Base-by-base conservation (phyloP, 495 filamentous ascomycete genomes). In the Talaromyces trachyspermus region DNA sequence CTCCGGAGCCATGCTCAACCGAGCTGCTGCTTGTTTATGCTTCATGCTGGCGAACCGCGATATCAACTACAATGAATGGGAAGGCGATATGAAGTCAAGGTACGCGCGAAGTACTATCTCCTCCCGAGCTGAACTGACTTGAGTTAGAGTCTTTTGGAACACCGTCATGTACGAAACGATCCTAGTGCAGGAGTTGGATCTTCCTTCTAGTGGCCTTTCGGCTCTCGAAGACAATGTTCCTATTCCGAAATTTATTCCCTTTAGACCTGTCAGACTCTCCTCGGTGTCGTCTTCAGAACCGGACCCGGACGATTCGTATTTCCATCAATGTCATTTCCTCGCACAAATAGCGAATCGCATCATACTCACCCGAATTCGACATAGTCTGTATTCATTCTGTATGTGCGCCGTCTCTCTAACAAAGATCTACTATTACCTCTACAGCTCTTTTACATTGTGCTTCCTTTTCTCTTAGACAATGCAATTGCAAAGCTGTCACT, bases 81-180 rank as follows among this genome's bases (percentile, higher is more conserved):
- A 71, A 54, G 69, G 69, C 24, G 69, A 73, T 48, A 73, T 73
- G 69, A 73, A 73, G 42, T 73, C 69, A 12, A 43, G 44, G 44
- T 46, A 37, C 5, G 27, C 12, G 5, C 17, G 7, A 6, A 26
- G 5, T 23, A 22, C 8, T 12, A 2, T 11, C 27, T 2, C 11
- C 10, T 5, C 15, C 18, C 15, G 15, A n/a, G 9, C 5, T 30
- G 12, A 6, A 12, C 42, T 44, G 42, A 44, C 26, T 9, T 61
- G 8, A 4, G 41, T 2, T 14, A 46, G 69, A 5, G 68, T 73
- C 2, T 73, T 68, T 49, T 73, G 69, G 69, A 73, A 70, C 43
- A 70, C 66, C 26, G 59, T 73, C 8, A 73, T 73, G 69, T 69
- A 71, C 43, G 69, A 73, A 47, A 70, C 68, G 1, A 73, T 73